Conservation (phyloP, 106 monocot genomes). For the Dendrobium chrysotoxum region DNA sequence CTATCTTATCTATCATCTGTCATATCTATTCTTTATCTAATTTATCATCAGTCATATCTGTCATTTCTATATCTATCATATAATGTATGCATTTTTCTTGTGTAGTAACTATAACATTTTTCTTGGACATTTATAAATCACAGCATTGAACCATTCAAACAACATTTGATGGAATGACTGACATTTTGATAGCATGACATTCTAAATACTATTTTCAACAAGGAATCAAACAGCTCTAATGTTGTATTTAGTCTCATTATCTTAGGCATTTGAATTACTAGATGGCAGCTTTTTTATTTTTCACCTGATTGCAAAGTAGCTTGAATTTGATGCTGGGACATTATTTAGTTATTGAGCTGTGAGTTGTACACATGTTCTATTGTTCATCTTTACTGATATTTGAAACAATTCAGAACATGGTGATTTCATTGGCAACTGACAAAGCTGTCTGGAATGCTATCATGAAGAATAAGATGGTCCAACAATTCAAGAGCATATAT, state of each 20-base stretch:
- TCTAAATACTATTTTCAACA: not conserved
- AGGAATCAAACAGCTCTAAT: not conserved
- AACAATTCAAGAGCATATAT: conserved; percentile 41
- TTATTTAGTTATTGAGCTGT: not conserved
- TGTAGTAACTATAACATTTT: not conserved
- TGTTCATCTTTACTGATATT: not conserved
- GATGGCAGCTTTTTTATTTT: not conserved
- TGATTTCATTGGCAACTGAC: conserved; percentile 50
- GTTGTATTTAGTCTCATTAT: not conserved
- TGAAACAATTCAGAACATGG: conserved; percentile 32
- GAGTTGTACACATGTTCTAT: not conserved
- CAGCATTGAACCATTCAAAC: not conserved
- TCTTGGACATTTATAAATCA: not conserved
- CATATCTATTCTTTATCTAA: no score
- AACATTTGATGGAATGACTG: not conserved
- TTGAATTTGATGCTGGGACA: not conserved
- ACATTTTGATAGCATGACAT: not conserved
- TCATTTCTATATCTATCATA: no score
- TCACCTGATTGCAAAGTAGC: not conserved
- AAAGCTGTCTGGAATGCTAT: conserved; percentile 66
- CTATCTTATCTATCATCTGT: no score
- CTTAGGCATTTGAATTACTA: not conserved
- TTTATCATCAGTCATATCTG: no score
- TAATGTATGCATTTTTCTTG: no score
- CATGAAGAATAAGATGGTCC: conserved; percentile 64